A percentile compares a stretch with the other conserved stretches of the same genome.
phyloP scores from a whole-genome alignment of 805 yeast genomes.

The Isabelozyma pseudorhagii region DNA sequence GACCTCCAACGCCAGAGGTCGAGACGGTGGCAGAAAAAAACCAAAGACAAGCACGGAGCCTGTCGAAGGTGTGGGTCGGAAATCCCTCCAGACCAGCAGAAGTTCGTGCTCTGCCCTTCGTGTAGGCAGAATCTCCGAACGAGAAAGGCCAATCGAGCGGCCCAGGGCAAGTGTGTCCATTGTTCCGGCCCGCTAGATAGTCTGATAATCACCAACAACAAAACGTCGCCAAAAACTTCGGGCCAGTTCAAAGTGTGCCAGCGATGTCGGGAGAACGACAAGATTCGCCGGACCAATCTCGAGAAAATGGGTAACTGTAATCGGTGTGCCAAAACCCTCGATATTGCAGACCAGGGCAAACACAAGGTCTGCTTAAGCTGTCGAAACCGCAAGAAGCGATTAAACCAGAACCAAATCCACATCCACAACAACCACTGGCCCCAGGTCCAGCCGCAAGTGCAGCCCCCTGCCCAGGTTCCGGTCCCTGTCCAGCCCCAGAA shows the following conservation, averaged over 20 bases:
- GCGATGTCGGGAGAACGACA: constrained; percentile 62
- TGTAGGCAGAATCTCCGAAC: constrained; percentile 55
- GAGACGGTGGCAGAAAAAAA: constrained; percentile 61
- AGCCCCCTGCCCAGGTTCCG: constrained; percentile 6
- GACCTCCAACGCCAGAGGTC: constrained; percentile 61
- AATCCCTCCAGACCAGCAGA: constrained; percentile 48
- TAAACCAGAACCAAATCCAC: constrained; percentile 7
- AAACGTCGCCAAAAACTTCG: constrained; percentile 6
- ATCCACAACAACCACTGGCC: constrained; percentile 3
- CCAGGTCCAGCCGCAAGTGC: constrained; percentile 8
- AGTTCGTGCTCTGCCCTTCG: constrained; percentile 57
- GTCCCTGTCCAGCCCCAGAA: not conserved
- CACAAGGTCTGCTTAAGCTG: constrained; percentile 58
- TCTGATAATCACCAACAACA: constrained; percentile 30
- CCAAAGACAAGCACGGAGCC: constrained; percentile 57
- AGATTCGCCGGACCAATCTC: constrained; percentile 50
- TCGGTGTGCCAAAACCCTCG: constrained; percentile 53
- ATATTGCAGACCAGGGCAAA: constrained; percentile 44
- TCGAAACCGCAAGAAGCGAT: constrained; percentile 50
- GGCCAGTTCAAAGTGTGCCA: constrained; percentile 58
- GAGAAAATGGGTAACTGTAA: constrained; percentile 61
- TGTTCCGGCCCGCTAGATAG: constrained; percentile 57
- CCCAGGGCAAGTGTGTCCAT: constrained; percentile 65
- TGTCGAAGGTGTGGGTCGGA: constrained; percentile 62
- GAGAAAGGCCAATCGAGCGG: constrained; percentile 56